Evolutionary conservation across 2,329 filamentous ascomycete genomes (phyloP).

Genomic region (Cadophora sp.): DNA sequence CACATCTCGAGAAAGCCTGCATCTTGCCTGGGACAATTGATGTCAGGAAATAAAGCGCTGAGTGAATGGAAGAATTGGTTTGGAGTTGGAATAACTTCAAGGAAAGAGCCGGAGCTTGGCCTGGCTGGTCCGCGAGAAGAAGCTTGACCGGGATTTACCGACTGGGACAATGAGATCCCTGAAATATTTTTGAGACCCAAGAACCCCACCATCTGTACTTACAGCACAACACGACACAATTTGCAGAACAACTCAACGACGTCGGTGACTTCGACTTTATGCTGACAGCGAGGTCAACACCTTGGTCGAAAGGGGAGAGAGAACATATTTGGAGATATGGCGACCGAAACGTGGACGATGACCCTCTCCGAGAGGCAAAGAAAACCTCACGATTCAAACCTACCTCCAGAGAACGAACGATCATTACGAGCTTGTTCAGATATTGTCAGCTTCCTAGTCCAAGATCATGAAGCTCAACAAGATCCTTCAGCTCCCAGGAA

Average conservation of each 20-base stretch:
- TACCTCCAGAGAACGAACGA: slow-evolving; percentile 92
- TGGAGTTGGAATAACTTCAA: slow-evolving; percentile 25
- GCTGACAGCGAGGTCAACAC: not conserved
- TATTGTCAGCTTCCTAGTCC: slow-evolving; percentile 90
- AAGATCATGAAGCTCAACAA: slow-evolving; percentile 85
- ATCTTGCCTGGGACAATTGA: slow-evolving; percentile 60
- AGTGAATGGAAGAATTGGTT: slow-evolving; percentile 28
- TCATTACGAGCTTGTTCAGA: slow-evolving; percentile 95
- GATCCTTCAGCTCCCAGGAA: slow-evolving; percentile 75
- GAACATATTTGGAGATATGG: slow-evolving; percentile 1
- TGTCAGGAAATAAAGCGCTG: slow-evolving; percentile 33
- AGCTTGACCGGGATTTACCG: slow-evolving; percentile 13
- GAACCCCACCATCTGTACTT: slow-evolving; percentile 15
- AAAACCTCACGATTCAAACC: slow-evolving; percentile 72
- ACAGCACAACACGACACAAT: not conserved
- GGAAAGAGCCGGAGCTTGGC: slow-evolving; percentile 17
- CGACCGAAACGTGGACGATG: slow-evolving; percentile 63
- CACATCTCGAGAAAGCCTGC: slow-evolving; percentile 83
- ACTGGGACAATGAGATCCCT: not conserved
- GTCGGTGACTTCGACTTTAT: not conserved
- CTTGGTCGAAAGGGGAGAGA: not conserved
- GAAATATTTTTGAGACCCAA: slow-evolving; percentile 17
- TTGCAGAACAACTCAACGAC: not conserved
- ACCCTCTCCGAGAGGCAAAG: slow-evolving; percentile 58
- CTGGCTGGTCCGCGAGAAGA: slow-evolving; percentile 13